Conservation (phyloP, 495 filamentous ascomycete genomes). For the Penicillium argentinense region DNA sequence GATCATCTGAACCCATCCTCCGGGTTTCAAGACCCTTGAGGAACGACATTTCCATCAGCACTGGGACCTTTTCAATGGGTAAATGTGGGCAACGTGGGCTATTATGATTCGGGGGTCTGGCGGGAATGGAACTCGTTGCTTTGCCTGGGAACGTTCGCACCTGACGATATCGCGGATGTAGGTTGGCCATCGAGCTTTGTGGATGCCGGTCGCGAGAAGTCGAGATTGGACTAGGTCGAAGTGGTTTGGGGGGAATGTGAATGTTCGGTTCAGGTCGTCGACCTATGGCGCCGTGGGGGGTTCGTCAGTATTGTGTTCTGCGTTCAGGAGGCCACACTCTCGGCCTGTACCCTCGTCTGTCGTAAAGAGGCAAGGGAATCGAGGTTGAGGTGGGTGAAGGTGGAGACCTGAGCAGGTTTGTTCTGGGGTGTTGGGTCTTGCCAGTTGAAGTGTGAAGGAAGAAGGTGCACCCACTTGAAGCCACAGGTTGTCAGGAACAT, state of each 20-base stretch:
- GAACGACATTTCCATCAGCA: conserved; percentile 18
- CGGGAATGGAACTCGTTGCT: background rate
- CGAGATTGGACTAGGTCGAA: conserved; percentile 93
- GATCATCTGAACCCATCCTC: conserved; percentile 89
- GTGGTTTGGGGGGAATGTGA: conserved; percentile 70
- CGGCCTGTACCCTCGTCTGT: no score
- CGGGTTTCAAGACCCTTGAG: conserved; percentile 57
- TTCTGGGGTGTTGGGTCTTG: no score
- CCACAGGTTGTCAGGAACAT: conserved; percentile 67
- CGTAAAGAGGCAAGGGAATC: no score
- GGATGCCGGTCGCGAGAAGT: conserved; percentile 76
- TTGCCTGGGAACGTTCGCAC: conserved; percentile 28
- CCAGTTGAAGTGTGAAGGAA: background rate
- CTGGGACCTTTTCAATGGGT: background rate
- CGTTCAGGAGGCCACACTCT: background rate
- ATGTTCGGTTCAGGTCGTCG: conserved; percentile 75
- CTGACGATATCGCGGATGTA: conserved; percentile 79
- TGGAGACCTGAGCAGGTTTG: no score
- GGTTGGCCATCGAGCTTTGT: conserved; percentile 69
- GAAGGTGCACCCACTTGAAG: conserved; percentile 55
- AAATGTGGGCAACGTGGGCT: background rate
- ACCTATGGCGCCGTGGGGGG: conserved; percentile 48
- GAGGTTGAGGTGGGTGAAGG: no score
- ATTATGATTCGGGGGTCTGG: background rate
- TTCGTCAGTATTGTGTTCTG: conserved; percentile 28